Conservation (phyloP, 345 rosid genomes). For the Populus pruinosa region DNA sequence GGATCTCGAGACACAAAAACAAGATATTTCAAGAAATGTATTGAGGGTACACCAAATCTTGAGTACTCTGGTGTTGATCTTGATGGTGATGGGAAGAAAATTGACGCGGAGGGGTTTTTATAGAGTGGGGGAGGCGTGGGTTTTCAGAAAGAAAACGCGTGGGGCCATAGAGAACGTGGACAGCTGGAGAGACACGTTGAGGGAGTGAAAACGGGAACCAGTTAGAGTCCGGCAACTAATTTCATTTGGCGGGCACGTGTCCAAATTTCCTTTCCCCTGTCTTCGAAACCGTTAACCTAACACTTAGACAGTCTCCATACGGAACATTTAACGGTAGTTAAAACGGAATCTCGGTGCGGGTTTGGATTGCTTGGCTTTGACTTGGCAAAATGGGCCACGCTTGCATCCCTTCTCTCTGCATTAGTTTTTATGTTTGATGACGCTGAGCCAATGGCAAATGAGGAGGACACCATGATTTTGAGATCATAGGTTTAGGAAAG, state of each 20-base stretch:
- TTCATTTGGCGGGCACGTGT: neutral
- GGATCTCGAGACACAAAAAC: neutral
- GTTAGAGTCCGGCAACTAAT: neutral
- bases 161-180: constrained; percentile 5
- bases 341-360: no score
- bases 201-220: neutral
- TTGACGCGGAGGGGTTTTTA: neutral
- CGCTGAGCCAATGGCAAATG: no score
- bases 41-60: neutral
- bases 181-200: constrained; percentile 7
- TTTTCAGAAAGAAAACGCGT: constrained; percentile 2
- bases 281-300: neutral
- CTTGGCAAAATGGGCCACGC: no score
- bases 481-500: no score
- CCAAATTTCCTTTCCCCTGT: neutral
- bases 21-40: neutral
- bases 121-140: neutral
- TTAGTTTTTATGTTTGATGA: no score
- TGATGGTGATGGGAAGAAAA: neutral
- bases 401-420: no score
- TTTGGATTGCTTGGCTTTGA: no score
- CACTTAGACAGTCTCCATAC: neutral
- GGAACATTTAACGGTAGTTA: neutral
- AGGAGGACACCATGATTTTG: no score
- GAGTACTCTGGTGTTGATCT: neutral